These are phyloP conservation scores for Pseudodiploospora longispora DNA, from an alignment of 2,329 filamentous ascomycete species.

Conservation along the genomic window DNA sequence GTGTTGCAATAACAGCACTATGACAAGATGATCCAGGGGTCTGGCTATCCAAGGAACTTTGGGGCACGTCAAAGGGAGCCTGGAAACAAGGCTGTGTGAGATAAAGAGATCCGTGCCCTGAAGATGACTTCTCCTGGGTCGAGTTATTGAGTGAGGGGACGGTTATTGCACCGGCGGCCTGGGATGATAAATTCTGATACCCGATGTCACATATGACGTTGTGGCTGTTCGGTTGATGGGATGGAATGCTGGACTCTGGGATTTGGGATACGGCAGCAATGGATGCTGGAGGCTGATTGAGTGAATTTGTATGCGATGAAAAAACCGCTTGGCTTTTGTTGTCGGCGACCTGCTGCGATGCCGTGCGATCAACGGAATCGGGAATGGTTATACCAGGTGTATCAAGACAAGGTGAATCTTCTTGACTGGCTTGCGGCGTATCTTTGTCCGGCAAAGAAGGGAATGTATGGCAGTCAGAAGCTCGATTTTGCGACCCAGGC, in stretches of 20 bases:
- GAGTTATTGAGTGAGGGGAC: neutral
- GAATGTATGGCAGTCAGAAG: conserved; percentile 1
- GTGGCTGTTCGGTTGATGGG: conserved; percentile 16
- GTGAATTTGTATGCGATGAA: conserved; percentile 1
- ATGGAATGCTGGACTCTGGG: conserved; percentile 16
- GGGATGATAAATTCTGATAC: neutral
- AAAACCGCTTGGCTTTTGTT: neutral
- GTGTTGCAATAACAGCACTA: neutral
- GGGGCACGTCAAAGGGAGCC: neutral
- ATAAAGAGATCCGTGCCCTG: neutral
- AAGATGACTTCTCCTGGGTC: no score
- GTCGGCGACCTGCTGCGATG: conserved; percentile 4
- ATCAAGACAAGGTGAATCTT: neutral
- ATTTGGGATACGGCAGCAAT: conserved; percentile 9
- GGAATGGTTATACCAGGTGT: conserved; percentile 6
- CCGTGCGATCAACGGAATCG: conserved; percentile 10
- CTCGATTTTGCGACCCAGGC: conserved; percentile 12
- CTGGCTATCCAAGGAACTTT: conserved; percentile 5
- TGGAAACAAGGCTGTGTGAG: conserved; percentile 5
- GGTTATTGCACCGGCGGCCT: neutral
- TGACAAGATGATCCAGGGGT: conserved; percentile 2
- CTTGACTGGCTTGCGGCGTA: neutral
- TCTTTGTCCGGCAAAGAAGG: neutral
- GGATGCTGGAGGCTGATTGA: conserved; percentile 7
- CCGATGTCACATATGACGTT: neutral